A percentile compares a stretch with the other conserved stretches of the same genome.
phyloP scores from a whole-genome alignment of 108 stramenopile species.

The Cylindrotheca closterium region DNA sequence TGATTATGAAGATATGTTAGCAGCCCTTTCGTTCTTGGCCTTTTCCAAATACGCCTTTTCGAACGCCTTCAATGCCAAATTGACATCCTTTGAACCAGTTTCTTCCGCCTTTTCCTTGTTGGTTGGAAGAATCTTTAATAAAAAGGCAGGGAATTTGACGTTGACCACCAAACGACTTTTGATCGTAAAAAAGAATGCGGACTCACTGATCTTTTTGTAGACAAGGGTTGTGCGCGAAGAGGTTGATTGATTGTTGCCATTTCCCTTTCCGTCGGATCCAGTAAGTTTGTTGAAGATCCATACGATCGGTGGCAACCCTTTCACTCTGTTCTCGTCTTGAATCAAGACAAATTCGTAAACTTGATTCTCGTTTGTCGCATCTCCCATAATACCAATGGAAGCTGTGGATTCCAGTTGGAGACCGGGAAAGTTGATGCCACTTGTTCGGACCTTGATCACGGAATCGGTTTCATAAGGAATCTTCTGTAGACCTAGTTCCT shows the following conservation, averaged over 20 bases:
- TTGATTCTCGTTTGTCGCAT: constrained; percentile 2
- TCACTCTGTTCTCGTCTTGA: constrained; percentile 20
- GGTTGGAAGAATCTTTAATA: constrained; percentile 43
- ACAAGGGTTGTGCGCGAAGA: constrained; percentile 12
- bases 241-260: background rate
- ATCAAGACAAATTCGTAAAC: constrained; percentile 36
- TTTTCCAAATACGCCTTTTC: constrained; percentile 35
- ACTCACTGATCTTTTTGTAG: constrained; percentile 5
- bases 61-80: constrained; percentile 21
- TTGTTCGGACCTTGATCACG: constrained; percentile 17
- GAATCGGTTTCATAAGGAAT: constrained; percentile 15
- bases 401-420: constrained; percentile 27
- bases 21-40: no score
- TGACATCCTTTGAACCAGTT: constrained; percentile 36
- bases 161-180: constrained; percentile 16
- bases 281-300: constrained; percentile 56
- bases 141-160: constrained; percentile 38
- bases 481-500: background rate
- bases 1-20: no score
- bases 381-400: constrained; percentile 31
- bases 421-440: constrained; percentile 50
- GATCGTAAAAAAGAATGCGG: constrained; percentile 14
- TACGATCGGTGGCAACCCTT: constrained; percentile 32
- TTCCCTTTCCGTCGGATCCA: constrained; percentile 19
- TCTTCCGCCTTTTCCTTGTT: constrained; percentile 52